Evolutionary conservation across 768 basidiomycete species (phyloP).

Genomic region (Tephrocybe sp.): DNA sequence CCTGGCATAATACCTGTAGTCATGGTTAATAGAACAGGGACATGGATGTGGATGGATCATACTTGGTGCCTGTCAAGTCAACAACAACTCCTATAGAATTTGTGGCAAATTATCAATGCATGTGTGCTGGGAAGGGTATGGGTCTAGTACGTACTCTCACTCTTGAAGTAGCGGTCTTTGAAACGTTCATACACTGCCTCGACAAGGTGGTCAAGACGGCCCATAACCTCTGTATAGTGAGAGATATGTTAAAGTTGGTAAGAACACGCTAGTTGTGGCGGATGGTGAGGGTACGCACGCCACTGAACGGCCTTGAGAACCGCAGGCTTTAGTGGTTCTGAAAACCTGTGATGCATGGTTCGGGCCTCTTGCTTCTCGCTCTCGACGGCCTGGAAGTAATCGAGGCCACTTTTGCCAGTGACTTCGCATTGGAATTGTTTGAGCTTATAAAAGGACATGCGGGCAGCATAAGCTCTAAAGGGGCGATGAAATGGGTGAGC

Average conservation of each 20-base stretch:
- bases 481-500: constrained; percentile 14
- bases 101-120: constrained; percentile 15
- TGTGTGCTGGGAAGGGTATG: background rate
- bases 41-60: constrained; percentile 20
- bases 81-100: constrained; percentile 68
- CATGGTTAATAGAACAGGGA: constrained; percentile 2
- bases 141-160: constrained; percentile 69
- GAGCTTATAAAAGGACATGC: constrained; percentile 91
- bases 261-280: constrained; percentile 13
- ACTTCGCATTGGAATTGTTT: constrained; percentile 98
- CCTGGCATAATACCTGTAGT: constrained; percentile 72
- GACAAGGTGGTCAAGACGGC: constrained; percentile 90
- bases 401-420: constrained; percentile 88
- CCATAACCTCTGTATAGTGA: constrained; percentile 80
- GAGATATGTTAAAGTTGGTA: constrained; percentile 15
- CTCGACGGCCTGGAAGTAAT: constrained; percentile 92
- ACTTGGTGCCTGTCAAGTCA: constrained; percentile 87
- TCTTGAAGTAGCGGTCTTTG: constrained; percentile 90
- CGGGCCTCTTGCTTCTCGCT: constrained; percentile 89
- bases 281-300: constrained; percentile 62
- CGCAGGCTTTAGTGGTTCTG: constrained; percentile 87
- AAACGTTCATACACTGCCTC: constrained; percentile 95
- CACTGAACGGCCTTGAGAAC: constrained; percentile 93
- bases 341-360: constrained; percentile 88
- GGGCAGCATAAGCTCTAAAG: constrained; percentile 73